A percentile compares a stretch with the other conserved stretches of the same genome.
Evolutionary conservation across 768 basidiomycete genomes (phyloP).

Genomic region (Gymnopilus junonius): DNA sequence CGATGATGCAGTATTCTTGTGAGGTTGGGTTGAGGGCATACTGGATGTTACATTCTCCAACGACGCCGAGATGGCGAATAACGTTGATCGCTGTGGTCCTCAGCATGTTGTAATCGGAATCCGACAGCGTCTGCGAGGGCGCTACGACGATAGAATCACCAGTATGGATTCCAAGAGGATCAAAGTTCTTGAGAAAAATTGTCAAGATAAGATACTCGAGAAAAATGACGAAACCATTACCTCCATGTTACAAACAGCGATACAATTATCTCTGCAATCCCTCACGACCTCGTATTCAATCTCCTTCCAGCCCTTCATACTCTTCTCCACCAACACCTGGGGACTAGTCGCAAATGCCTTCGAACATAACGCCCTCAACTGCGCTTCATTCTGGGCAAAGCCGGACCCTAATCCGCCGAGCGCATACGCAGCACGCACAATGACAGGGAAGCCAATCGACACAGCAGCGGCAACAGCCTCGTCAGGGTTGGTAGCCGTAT

Average conservation of each 20-base stretch:
- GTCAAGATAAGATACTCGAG: neutral
- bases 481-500: slow-evolving; percentile 82
- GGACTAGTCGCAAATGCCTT: slow-evolving; percentile 98
- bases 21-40: slow-evolving; percentile 96
- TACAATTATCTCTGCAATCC: slow-evolving; percentile 97
- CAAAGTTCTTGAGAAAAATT: slow-evolving; percentile 80
- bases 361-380: slow-evolving; percentile 84
- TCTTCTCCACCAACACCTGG: slow-evolving; percentile 98
- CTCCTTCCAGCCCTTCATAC: slow-evolving; percentile 99
- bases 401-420: slow-evolving; percentile 95
- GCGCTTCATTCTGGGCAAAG: slow-evolving; percentile 93
- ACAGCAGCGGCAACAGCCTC: slow-evolving; percentile 85
- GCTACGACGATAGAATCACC: slow-evolving; percentile 99
- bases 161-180: slow-evolving; percentile 97
- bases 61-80: slow-evolving; percentile 96
- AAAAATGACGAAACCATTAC: slow-evolving; percentile 47
- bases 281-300: slow-evolving; percentile 99
- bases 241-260: slow-evolving; percentile 99
- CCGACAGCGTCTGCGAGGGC: slow-evolving; percentile 97
- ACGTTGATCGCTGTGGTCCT: slow-evolving; percentile 98
- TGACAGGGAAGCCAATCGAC: slow-evolving; percentile 92
- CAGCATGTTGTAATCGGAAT: slow-evolving; percentile 99
- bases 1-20: slow-evolving; percentile 98
- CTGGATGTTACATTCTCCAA: slow-evolving; percentile 99
- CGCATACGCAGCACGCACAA: slow-evolving; percentile 95